These are phyloP conservation scores for Mycena pura DNA, from an alignment of 768 basidiomycete species.

Conservation along the genomic window DNA sequence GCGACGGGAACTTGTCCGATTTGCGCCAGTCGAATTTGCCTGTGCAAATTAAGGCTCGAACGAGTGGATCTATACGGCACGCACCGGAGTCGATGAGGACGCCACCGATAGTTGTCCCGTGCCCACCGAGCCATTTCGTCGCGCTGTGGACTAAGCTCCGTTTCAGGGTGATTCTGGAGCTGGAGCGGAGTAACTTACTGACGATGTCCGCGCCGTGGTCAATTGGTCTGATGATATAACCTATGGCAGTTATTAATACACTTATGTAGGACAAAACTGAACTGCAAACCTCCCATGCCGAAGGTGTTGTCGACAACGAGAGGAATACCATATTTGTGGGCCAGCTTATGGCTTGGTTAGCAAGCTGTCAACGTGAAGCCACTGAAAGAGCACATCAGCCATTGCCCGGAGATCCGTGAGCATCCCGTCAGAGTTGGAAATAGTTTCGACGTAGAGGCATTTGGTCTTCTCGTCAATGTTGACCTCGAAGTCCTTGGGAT, in stretches of 20 bases:
- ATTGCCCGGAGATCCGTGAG: conserved; percentile 69
- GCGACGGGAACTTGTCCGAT: conserved; percentile 58
- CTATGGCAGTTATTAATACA: conserved; percentile 19
- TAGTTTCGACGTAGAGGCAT: conserved; percentile 74
- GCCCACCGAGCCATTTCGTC: conserved; percentile 68
- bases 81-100: conserved; percentile 62
- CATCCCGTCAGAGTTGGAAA: conserved; percentile 76
- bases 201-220: conserved; percentile 81
- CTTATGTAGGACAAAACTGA: not conserved
- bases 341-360: conserved; percentile 53
- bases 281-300: conserved; percentile 65
- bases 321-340: conserved; percentile 76
- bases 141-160: conserved; percentile 64
- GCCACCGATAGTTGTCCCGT: conserved; percentile 68
- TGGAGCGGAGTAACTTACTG: conserved; percentile 47
- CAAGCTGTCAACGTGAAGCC: too few species aligned
- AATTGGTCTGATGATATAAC: conserved; percentile 73
- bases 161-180: too few species aligned
- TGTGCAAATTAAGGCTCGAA: too few species aligned
- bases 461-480: conserved; percentile 81
- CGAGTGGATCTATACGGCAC: conserved; percentile 1
- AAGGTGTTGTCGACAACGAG: conserved; percentile 84
- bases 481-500: conserved; percentile 62
- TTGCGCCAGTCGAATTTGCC: conserved; percentile 62
- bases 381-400: conserved; percentile 54